A percentile compares a stretch with the other conserved stretches of the same genome.
These are phyloP conservation scores for Perilla frutescens DNA, from an alignment of 257 asterid genomes.

Conservation along the genomic window DNA sequence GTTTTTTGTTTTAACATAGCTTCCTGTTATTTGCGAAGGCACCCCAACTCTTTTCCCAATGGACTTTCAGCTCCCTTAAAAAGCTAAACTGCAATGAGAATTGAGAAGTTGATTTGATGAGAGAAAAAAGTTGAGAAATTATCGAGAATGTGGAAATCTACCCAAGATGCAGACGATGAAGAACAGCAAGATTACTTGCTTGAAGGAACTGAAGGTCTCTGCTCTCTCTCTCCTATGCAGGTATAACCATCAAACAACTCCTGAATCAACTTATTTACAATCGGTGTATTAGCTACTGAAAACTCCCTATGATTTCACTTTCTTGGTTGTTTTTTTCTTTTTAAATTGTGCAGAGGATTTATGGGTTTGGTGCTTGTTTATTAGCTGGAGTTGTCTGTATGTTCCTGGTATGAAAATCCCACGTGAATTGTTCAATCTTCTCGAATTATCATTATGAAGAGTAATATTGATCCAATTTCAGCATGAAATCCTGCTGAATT, in stretches of 20 bases:
- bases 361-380: conserved; percentile 82
- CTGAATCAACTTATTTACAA: background rate
- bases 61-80: conserved; percentile 19
- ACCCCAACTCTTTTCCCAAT: conserved; percentile 15
- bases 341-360: conserved; percentile 71
- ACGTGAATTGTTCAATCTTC: conserved; percentile 20
- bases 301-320: conserved; percentile 29
- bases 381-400: conserved; percentile 76
- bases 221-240: conserved; percentile 82
- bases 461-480: background rate
- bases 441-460: background rate
- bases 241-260: conserved; percentile 37
- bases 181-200: conserved; percentile 69
- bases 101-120: conserved; percentile 28
- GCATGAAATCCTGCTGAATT: conserved; percentile 16
- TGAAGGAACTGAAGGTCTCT: conserved; percentile 72
- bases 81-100: conserved; percentile 16
- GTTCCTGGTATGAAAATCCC: conserved; percentile 73
- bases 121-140: conserved; percentile 23
- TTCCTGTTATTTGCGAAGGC: conserved; percentile 20
- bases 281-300: conserved; percentile 9
- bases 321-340: background rate
- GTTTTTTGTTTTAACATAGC: too few species aligned
- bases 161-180: conserved; percentile 59
- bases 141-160: conserved; percentile 65